Evolutionary conservation across 352 stramenopile genomes (phyloP), one percentile per base, ranked within the genome.

Genomic region (Phytophthora idaei): DNA sequence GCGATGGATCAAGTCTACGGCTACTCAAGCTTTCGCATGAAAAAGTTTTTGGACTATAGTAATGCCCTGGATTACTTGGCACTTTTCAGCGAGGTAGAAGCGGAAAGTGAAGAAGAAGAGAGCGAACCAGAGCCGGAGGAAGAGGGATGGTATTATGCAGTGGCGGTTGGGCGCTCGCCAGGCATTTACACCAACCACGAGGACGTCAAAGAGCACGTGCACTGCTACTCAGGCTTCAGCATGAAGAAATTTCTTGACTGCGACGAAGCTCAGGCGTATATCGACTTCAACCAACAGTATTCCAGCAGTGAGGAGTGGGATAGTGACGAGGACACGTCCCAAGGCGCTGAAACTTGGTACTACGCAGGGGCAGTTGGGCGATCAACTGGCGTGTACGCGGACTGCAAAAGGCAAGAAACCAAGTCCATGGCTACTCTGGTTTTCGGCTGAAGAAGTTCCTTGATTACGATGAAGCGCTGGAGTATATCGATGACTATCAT

Each of bases 191-290:
- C 39, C 6, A 66, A 37, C n/a, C 21, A 52, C 28, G 14, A 59
- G 5, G 37, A 65, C 7, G 58, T 46, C 1, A 34, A 53, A 14
- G 14, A 45, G 2, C 69, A 83, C 55, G 78, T 90, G 17, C 81
- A 87, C 39, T 78, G 78, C 14, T 88, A 79, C 34, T 56, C 69
- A 3, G 75, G 76, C 28, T 81, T 81, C 41, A 55, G 66, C 9
- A 88, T 76, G 60, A 89, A 92, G 54, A 89, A 88, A 47, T 89
- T 92, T 57, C 41, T 71, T 27, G 76, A 71, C 11, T 53, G 72
- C 17, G 46, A 61, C 8, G 62, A 89, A 46, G 83, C 81, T 3
- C 39, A 67, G 9, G 59, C 49, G 42, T 67, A 60, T 17, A 31
- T 67, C 21, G 25, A 61, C 58, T 50, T 31, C 12, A 57, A 64